Evolutionary conservation across 2,329 filamentous ascomycete species (phyloP).

Genomic region (Stemphylium lycopersici): DNA sequence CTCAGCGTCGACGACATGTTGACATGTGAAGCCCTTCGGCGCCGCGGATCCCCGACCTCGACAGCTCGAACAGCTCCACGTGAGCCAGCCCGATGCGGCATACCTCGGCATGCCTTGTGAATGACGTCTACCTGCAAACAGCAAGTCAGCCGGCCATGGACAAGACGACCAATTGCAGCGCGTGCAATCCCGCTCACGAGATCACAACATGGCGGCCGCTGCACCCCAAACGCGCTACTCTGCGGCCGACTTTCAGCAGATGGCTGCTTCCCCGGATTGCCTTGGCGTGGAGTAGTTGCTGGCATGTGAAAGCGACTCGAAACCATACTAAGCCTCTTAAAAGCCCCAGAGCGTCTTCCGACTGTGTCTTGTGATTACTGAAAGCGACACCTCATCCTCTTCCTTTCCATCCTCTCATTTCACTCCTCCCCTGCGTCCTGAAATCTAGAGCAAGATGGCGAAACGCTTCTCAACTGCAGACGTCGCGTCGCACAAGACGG

Average conservation of each 20-base stretch:
- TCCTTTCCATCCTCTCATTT: background rate
- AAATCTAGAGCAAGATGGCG: constrained; percentile 66
- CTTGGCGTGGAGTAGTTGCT: constrained; percentile 34
- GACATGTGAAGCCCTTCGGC: constrained; percentile 12
- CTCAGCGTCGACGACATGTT: constrained; percentile 21
- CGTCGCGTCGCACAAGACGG: constrained; percentile 90
- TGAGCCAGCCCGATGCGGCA: constrained; percentile 13
- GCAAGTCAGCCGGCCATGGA: constrained; percentile 28
- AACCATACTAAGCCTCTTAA: constrained; percentile 26
- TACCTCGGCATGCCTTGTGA: constrained; percentile 36
- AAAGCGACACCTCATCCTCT: background rate
- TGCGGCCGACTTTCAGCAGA: constrained; percentile 34
- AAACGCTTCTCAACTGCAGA: constrained; percentile 84
- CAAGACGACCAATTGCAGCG: constrained; percentile 35
- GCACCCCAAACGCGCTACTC: constrained; percentile 28
- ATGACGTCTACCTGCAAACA: constrained; percentile 41
- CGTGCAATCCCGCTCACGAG: constrained; percentile 36
- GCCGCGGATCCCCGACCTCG: background rate
- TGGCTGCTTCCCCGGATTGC: constrained; percentile 27
- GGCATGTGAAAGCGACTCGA: constrained; percentile 47
- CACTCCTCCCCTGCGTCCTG: constrained; percentile 6
- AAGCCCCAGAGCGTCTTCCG: constrained; percentile 25
- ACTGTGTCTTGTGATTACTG: constrained; percentile 27
- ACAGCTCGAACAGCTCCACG: constrained; percentile 10
- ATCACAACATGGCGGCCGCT: constrained; percentile 30